Evolutionary conservation across 257 asterid species (phyloP).

Genomic region (Penstemon eatonii): DNA sequence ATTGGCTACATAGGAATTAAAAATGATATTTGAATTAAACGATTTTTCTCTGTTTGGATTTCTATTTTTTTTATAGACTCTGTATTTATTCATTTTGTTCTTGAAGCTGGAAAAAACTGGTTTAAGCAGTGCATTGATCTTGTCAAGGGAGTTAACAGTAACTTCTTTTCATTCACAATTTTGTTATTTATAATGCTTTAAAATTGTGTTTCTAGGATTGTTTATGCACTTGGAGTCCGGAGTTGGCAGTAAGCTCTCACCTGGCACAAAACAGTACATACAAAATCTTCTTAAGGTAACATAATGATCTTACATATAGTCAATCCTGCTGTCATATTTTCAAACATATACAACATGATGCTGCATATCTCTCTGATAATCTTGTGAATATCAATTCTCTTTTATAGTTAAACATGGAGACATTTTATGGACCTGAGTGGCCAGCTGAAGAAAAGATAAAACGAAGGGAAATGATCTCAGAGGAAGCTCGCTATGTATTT

Average conservation of each 20-base stretch:
- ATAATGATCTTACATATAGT: neutral
- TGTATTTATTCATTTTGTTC: neutral
- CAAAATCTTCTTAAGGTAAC: slow-evolving; percentile 80
- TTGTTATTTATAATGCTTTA: neutral
- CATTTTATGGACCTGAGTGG: slow-evolving; percentile 86
- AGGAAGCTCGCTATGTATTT: slow-evolving; percentile 77
- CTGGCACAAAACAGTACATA: slow-evolving; percentile 51
- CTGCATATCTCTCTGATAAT: neutral
- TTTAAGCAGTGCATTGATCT: slow-evolving; percentile 2
- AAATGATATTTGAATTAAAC: neutral
- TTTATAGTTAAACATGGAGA: slow-evolving; percentile 76
- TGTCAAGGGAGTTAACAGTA: neutral
- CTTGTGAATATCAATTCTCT: slow-evolving; percentile 18
- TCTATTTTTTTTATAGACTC: neutral
- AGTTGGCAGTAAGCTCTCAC: slow-evolving; percentile 64
- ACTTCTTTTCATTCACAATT: neutral
- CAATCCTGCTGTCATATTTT: neutral
- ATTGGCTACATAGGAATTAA: neutral
- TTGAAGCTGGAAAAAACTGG: neutral
- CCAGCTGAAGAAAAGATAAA: slow-evolving; percentile 78
- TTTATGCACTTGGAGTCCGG: slow-evolving; percentile 61
- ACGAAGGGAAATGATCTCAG: slow-evolving; percentile 77
- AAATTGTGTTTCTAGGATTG: slow-evolving; percentile 42
- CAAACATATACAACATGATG: neutral
- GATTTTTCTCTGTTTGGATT: slow-evolving; percentile 1